Evolutionary conservation across 352 stramenopile genomes (phyloP).

Genomic region (Sclerospora graminicola): DNA sequence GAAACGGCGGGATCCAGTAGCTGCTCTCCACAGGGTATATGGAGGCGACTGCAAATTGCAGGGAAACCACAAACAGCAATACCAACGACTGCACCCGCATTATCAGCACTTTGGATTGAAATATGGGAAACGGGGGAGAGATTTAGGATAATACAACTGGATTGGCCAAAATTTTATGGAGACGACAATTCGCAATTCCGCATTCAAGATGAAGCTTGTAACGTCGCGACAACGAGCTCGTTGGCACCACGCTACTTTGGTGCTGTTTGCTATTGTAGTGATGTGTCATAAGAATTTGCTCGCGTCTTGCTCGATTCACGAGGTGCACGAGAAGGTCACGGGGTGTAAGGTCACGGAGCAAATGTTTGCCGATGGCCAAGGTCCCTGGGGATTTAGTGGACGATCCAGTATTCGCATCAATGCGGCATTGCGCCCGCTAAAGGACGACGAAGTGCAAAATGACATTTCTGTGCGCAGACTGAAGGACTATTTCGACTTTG

Average conservation of each 20-base stretch:
- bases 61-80: constrained; percentile 9
- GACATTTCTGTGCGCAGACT: constrained; percentile 59
- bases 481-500: constrained; percentile 76
- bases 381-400: constrained; percentile 34
- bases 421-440: constrained; percentile 36
- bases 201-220: background rate
- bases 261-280: constrained; percentile 23
- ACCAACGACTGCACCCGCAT: constrained; percentile 7
- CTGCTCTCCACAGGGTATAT: constrained; percentile 65
- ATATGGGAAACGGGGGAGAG: too few relatives aligned
- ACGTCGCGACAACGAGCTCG: too few relatives aligned
- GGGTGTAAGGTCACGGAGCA: constrained; percentile 61
- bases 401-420: constrained; percentile 40
- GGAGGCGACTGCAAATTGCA: constrained; percentile 23
- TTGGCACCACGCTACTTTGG: background rate
- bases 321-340: constrained; percentile 38
- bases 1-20: constrained; percentile 69
- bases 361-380: constrained; percentile 67
- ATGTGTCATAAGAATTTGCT: constrained; percentile 17
- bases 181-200: constrained; percentile 16
- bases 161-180: constrained; percentile 19
- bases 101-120: too few relatives aligned
- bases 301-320: constrained; percentile 46
- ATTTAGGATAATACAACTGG: too few relatives aligned
- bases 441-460: constrained; percentile 45